Base-by-base conservation (phyloP, 768 basidiomycete genomes). In the Tricholoma hemisulphureum region DNA sequence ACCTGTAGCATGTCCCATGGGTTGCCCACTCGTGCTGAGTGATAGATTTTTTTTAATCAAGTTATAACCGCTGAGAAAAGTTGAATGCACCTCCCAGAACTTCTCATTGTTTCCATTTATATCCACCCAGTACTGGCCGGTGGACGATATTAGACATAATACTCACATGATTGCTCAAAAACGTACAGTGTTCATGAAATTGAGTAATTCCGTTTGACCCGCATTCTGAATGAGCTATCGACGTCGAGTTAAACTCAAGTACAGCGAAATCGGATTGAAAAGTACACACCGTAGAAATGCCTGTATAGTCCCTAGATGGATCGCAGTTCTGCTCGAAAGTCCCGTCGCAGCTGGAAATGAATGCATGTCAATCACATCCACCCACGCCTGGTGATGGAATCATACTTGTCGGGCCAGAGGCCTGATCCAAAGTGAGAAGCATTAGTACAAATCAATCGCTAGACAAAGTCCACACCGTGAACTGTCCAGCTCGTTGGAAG, bases 401-500 rank as follows among this genome's bases (percentile, higher is more conserved):
- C 79, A 51, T 61, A 85, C 83, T 83, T 70, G 63, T 86, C 87
- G 3, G 85, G 84, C 87, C 87, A 89, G 39, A 87, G 73, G 58
- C 87, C 86, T 83, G 57, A n/a, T n/a, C n/a, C n/a, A 18, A 21
- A 60, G 28, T 20, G 11, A 35, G 60, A 62, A 18, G 51, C 63
- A 29, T 21, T 21, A 21, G 31, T n/a, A 23, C 10, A 4, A 6
- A 13, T 6, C 10, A 13, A 14, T 16, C 39, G 13, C n/a, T n/a
- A 24, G 51, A n/a, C 24, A 11, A 28, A 14, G 23, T n/a, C 63
- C 79, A 48, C 57, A 84, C 88, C 87, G 54, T 88, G 88, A 57
- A 89, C 85, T 1, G 87, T 91, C 88, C 89, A 91, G 63, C 83
- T 85, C 63, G 87, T 62, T 9, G 67, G 68, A 5, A 89, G 89